Evolutionary conservation across 306 rosid genomes (phyloP).

Genomic region (Cicer arietinum): DNA sequence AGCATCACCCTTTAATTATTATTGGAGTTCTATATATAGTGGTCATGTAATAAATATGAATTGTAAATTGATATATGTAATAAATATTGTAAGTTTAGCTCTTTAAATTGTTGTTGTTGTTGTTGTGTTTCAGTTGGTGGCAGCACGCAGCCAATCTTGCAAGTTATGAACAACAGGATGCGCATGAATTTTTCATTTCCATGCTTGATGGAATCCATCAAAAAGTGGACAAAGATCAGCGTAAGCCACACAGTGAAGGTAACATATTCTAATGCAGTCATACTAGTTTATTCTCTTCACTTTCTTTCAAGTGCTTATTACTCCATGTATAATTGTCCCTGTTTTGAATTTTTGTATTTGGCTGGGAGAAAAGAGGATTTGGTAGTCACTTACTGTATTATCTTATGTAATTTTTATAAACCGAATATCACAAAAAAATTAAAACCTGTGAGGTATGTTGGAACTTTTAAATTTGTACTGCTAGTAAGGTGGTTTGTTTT

Average conservation of each 20-base stretch:
- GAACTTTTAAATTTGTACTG: background rate
- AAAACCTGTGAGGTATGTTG: constrained; percentile 18
- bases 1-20: no score
- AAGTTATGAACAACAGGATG: constrained; percentile 97
- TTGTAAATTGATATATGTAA: background rate
- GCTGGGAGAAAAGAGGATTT: background rate
- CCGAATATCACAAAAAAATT: background rate
- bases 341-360: background rate
- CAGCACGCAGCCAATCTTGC: constrained; percentile 95
- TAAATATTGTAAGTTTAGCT: constrained; percentile 21
- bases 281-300: constrained; percentile 21
- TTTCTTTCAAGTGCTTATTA: constrained; percentile 10
- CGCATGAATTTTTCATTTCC: constrained; percentile 97
- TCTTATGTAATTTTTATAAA: constrained; percentile 20
- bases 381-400: background rate
- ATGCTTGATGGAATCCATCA: constrained; percentile 96
- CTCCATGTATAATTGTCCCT: background rate
- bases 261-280: constrained; percentile 36
- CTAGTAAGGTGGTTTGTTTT: constrained; percentile 24
- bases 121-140: constrained; percentile 84
- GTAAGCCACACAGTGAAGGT: constrained; percentile 81
- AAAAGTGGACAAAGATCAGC: constrained; percentile 78
- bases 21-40: background rate
- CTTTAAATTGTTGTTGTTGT: constrained; percentile 12
- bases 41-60: background rate